phyloP scores from a whole-genome alignment of 257 asterid species.

The Nicotiana otophora region DNA sequence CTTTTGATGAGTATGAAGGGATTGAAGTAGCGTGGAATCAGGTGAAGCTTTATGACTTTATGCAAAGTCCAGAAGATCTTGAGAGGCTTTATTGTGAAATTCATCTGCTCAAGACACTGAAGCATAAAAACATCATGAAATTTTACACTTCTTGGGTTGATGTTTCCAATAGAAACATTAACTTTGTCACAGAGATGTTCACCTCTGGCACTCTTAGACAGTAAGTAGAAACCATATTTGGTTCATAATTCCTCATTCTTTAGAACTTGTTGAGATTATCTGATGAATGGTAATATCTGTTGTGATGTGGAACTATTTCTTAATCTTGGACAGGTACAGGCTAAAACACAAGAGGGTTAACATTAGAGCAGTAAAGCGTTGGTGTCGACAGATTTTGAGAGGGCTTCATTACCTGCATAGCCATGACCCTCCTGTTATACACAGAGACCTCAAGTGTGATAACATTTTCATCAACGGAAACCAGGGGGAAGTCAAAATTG shows the following conservation, averaged over 20 bases:
- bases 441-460: constrained; percentile 88
- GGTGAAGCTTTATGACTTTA: constrained; percentile 73
- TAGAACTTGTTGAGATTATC: not conserved
- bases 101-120: constrained; percentile 79
- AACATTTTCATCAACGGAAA: constrained; percentile 83
- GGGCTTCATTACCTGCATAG: constrained; percentile 83
- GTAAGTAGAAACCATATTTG: constrained; percentile 41
- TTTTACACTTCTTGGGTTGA: constrained; percentile 95
- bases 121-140: constrained; percentile 83
- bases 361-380: constrained; percentile 75
- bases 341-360: constrained; percentile 70
- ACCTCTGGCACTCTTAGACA: constrained; percentile 97
- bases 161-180: constrained; percentile 77
- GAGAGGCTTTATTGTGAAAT: constrained; percentile 90
- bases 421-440: constrained; percentile 83
- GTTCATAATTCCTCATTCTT: not conserved
- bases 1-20: constrained; percentile 97
- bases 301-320: not conserved
- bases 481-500: constrained; percentile 87
- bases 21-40: constrained; percentile 99
- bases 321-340: constrained; percentile 49
- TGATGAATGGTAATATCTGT: not conserved
- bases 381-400: constrained; percentile 83
- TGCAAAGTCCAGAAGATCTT: constrained; percentile 90
- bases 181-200: constrained; percentile 95